Conservation (phyloP, 2,329 filamentous ascomycete genomes). For the Lachnellula hyalina region DNA sequence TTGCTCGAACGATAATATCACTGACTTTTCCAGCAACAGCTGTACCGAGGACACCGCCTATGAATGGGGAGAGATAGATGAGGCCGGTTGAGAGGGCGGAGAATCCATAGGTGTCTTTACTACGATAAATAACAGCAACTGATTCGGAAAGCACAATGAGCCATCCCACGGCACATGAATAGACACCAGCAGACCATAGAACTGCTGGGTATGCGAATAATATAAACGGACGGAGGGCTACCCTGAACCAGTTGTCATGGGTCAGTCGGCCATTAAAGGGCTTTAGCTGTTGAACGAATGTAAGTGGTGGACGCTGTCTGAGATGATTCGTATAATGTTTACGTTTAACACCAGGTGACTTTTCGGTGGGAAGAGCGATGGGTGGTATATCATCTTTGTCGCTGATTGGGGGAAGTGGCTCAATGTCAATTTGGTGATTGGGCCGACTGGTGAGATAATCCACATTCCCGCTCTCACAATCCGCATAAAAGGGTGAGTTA, state of each 20-base stretch:
- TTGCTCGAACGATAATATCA: constrained; percentile 74
- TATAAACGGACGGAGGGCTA: constrained; percentile 74
- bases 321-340: constrained; percentile 64
- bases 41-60: constrained; percentile 85
- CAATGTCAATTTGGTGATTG: neutral
- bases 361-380: neutral
- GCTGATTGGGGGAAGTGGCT: neutral
- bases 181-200: constrained; percentile 81
- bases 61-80: constrained; percentile 83
- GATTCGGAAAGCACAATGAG: constrained; percentile 91
- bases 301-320: constrained; percentile 59
- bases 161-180: constrained; percentile 88
- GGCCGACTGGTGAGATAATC: constrained; percentile 11
- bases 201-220: constrained; percentile 84
- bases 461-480: constrained; percentile 16
- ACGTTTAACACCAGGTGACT: constrained; percentile 1
- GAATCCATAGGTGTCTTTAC: constrained; percentile 69
- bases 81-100: constrained; percentile 74
- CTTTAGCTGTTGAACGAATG: constrained; percentile 68
- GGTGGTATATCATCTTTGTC: neutral
- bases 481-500: constrained; percentile 34
- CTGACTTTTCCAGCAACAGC: constrained; percentile 84
- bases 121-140: constrained; percentile 73
- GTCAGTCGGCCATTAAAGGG: constrained; percentile 75
- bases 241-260: constrained; percentile 73